phyloP scores from a whole-genome alignment of 2,329 filamentous ascomycete species.

The Coniochaeta sp. region DNA sequence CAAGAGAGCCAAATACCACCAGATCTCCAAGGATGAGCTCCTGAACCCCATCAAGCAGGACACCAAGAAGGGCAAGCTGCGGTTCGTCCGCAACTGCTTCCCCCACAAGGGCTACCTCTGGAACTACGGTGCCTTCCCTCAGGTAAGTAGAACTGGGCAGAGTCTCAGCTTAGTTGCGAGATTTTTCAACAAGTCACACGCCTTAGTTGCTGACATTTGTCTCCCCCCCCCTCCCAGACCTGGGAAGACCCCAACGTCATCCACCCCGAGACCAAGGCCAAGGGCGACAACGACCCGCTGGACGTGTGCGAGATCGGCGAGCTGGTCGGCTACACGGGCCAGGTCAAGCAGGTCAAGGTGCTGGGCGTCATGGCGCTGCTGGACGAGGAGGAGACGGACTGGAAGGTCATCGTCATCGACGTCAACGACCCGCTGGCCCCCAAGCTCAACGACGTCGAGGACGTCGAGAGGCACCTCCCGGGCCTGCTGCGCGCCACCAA shows the following conservation, averaged over 20 bases:
- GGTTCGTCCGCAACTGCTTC: slow-evolving; percentile 99
- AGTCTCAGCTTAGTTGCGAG: neutral
- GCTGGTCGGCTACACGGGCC: slow-evolving; percentile 89
- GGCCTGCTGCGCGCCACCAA: slow-evolving; percentile 96
- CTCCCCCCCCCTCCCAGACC: too few species aligned
- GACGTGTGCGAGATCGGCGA: slow-evolving; percentile 99
- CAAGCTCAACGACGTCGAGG: slow-evolving; percentile 98
- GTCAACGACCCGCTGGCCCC: slow-evolving; percentile 92
- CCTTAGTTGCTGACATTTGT: neutral
- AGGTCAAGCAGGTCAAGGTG: slow-evolving; percentile 99
- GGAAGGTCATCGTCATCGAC: slow-evolving; percentile 99
- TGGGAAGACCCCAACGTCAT: slow-evolving; percentile 97
- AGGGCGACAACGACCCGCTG: slow-evolving; percentile 98
- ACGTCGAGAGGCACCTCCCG: slow-evolving; percentile 96
- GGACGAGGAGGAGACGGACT: slow-evolving; percentile 99
- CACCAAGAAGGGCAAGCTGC: slow-evolving; percentile 98
- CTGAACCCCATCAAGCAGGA: slow-evolving; percentile 99
- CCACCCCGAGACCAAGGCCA: slow-evolving; percentile 99
- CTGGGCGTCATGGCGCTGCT: slow-evolving; percentile 98
- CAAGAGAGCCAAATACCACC: neutral
- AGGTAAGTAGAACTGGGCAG: slow-evolving; percentile 63
- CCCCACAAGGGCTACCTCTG: slow-evolving; percentile 99
- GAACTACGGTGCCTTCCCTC: slow-evolving; percentile 99
- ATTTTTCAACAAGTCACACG: neutral
- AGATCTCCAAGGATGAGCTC: slow-evolving; percentile 98